These are phyloP conservation scores for Mimosa pudica DNA, from an alignment of 306 rosid species.

Conservation along the genomic window DNA sequence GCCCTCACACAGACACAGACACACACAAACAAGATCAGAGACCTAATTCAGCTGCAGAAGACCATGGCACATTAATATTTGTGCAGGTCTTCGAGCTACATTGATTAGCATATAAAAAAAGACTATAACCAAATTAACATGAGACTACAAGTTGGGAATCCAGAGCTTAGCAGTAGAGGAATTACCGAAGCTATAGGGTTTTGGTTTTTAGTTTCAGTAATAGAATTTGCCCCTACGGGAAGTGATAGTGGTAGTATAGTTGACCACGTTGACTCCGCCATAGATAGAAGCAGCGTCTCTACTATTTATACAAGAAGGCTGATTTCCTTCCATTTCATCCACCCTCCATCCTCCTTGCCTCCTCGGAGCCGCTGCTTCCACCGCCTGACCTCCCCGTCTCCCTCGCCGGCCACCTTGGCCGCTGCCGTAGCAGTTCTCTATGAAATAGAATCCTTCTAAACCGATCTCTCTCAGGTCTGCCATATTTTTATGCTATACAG, in stretches of 20 bases:
- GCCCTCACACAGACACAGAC: not conserved
- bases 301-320: not conserved
- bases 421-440: not conserved
- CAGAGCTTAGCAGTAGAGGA: not conserved
- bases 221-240: not conserved
- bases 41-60: conserved; percentile 14
- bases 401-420: not conserved
- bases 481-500: not conserved
- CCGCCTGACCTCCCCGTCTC: not conserved
- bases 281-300: conserved; percentile 1
- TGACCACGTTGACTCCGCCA: not conserved
- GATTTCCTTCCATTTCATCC: not conserved
- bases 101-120: not conserved
- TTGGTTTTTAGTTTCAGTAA: not conserved
- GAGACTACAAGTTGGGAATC: not conserved
- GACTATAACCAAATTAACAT: not conserved
- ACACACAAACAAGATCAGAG: not conserved
- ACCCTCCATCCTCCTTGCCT: not conserved
- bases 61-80: not conserved
- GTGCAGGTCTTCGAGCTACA: conserved; percentile 12
- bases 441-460: not conserved
- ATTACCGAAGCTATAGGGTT: not conserved
- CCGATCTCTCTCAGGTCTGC: conserved; percentile 5
- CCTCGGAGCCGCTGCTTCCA: not conserved
- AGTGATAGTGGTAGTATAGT: not conserved